phyloP scores from a whole-genome alignment of 306 rosid genomes.

The Vachellia collinsii region DNA sequence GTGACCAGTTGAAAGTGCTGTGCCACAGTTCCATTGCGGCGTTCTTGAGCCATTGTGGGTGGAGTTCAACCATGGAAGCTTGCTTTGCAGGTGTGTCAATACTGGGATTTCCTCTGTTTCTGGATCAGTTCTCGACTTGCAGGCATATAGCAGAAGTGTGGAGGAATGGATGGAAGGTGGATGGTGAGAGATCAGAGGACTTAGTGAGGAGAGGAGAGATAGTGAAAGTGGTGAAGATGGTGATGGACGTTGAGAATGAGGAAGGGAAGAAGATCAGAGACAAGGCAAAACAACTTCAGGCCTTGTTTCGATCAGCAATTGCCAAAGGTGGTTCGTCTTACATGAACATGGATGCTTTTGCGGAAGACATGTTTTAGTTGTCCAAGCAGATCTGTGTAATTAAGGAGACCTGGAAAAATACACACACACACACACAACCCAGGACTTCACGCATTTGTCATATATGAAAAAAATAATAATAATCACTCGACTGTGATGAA shows the following conservation, averaged over 20 bases:
- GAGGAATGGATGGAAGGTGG: constrained; percentile 45
- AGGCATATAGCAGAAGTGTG: constrained; percentile 54
- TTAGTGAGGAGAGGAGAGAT: constrained; percentile 32
- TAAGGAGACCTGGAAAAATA: too few relatives aligned
- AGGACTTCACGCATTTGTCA: too few relatives aligned
- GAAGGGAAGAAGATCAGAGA: constrained; percentile 46
- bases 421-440: too few relatives aligned
- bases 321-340: constrained; percentile 51
- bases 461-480: too few relatives aligned
- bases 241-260: constrained; percentile 43
- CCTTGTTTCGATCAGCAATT: constrained; percentile 43
- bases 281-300: constrained; percentile 45
- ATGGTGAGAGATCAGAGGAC: neutral
- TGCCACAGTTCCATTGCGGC: constrained; percentile 50
- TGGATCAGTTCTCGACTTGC: constrained; percentile 56
- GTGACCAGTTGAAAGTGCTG: constrained; percentile 64
- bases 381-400: neutral
- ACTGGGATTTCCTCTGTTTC: constrained; percentile 51
- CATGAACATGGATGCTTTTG: constrained; percentile 47
- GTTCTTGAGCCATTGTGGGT: constrained; percentile 69
- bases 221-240: constrained; percentile 32
- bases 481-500: too few relatives aligned
- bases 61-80: constrained; percentile 60
- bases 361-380: neutral
- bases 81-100: constrained; percentile 53